Conservation (phyloP, 306 rosid species). For the Erythrophleum fordii region DNA sequence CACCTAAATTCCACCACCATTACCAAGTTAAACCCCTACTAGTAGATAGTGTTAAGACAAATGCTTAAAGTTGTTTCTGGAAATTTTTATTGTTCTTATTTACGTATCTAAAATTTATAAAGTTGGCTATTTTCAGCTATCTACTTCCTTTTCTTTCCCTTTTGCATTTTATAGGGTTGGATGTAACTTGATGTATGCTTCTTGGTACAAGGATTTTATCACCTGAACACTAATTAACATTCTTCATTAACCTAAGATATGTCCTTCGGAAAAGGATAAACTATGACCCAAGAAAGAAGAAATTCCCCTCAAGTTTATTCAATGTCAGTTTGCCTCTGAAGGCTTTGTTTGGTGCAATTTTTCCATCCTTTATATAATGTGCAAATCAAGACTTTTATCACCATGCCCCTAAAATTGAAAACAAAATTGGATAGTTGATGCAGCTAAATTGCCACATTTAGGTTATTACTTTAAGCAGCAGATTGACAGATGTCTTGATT, state of each 20-base stretch:
- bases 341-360: neutral
- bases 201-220: conserved; percentile 4
- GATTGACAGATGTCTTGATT: neutral
- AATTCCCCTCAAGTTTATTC: neutral
- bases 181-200: neutral
- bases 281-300: neutral
- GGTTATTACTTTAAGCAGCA: neutral
- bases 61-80: too few relatives aligned
- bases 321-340: neutral
- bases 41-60: too few relatives aligned
- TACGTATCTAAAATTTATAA: neutral
- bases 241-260: conserved; percentile 9
- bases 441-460: neutral
- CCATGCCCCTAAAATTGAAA: neutral
- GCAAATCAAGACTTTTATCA: neutral
- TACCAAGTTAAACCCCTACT: too few relatives aligned
- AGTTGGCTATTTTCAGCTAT: conserved; percentile 5
- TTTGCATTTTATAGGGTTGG: neutral
- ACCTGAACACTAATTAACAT: neutral
- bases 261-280: neutral
- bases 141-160: neutral
- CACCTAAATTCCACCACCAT: too few relatives aligned
- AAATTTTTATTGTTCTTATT: too few relatives aligned
- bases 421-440: neutral
- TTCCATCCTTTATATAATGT: neutral